Base-by-base conservation (phyloP, 2,329 filamentous ascomycete species). In the Gaeumannomyces tritici region DNA sequence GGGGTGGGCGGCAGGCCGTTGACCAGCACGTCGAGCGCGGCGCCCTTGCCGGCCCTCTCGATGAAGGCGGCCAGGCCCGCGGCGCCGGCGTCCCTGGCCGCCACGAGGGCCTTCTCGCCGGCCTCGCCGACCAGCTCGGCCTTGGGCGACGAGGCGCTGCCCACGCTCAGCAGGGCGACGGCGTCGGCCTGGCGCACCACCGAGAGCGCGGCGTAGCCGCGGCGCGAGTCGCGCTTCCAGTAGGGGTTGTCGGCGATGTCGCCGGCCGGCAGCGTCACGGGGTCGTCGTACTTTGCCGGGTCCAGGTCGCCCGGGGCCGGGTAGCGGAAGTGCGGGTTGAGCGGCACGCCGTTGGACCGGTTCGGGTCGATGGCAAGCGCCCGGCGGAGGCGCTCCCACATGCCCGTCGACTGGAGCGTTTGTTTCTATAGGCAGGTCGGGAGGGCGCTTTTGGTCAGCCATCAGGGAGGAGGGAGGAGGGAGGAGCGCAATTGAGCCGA, bases 211-310 rank as follows among this genome's bases (percentile, higher is more conserved):
- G 95, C 90, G 79, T 98, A 98, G 70, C 82, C 83, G 70, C 95
- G 85, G 69, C 95, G 89, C 65, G 80, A 76, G 73, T 99, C 95
- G 71, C 95, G 92, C 83, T 96, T 96, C 91, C 92, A 99, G 80
- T 97, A 96, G 51, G 91, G 86, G 78, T 96, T 96, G 75, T 93
- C 90, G 70, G 91, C 91, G 70, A 96, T 87, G 74, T 96, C 91
- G 68, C 83, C 90, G 2, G 91, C 90, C n/a, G 91, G 91, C 0
- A 89, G 64, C 18, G 91, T 96, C 64, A 93, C 89, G 27, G 90
- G 90, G 73, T 96, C 91, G 74, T 90, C 85, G 79, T 93, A 95
- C 64, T 75, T 75, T 63, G 83, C 77, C 47, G 91, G 90, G 70
- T 91, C 87, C 70, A 85, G 79, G 67, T 79, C 81, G 67, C 89